Conservation (phyloP, 2,329 filamentous ascomycete species). For the Fusarium acutatum region DNA sequence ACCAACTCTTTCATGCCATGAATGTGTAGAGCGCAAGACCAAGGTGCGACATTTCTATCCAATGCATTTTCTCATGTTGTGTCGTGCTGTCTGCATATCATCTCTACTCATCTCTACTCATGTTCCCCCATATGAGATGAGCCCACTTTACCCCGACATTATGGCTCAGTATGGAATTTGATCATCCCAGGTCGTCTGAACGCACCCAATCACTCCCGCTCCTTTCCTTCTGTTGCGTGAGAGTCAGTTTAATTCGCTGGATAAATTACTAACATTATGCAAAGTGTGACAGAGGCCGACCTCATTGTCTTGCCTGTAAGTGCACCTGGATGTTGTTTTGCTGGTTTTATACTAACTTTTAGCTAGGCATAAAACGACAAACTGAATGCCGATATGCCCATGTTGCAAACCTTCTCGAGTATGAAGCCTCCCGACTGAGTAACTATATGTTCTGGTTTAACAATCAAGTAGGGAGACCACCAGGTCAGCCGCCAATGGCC, state of each 20-base stretch:
- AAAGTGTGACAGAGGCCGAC: slow-evolving; percentile 78
- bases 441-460: slow-evolving; percentile 19
- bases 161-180: background rate
- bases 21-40: slow-evolving; percentile 84
- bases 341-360: slow-evolving; percentile 27
- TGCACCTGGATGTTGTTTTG: background rate
- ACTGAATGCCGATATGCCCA: slow-evolving; percentile 79
- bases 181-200: background rate
- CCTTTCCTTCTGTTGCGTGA: background rate
- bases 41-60: slow-evolving; percentile 60
- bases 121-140: slow-evolving; percentile 15
- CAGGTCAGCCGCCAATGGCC: slow-evolving; percentile 60
- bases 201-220: background rate
- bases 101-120: background rate
- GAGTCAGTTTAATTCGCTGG: background rate
- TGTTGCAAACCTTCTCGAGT: slow-evolving; percentile 81
- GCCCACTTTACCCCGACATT: slow-evolving; percentile 23
- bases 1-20: slow-evolving; percentile 79
- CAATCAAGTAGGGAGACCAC: slow-evolving; percentile 61
- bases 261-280: slow-evolving; percentile 15
- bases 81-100: background rate
- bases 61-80: slow-evolving; percentile 4
- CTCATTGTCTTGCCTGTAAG: slow-evolving; percentile 72
- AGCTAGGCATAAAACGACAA: slow-evolving; percentile 76
- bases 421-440: slow-evolving; percentile 45